Conservation (phyloP, 2,329 filamentous ascomycete genomes). For the Aspergillus neotritici region DNA sequence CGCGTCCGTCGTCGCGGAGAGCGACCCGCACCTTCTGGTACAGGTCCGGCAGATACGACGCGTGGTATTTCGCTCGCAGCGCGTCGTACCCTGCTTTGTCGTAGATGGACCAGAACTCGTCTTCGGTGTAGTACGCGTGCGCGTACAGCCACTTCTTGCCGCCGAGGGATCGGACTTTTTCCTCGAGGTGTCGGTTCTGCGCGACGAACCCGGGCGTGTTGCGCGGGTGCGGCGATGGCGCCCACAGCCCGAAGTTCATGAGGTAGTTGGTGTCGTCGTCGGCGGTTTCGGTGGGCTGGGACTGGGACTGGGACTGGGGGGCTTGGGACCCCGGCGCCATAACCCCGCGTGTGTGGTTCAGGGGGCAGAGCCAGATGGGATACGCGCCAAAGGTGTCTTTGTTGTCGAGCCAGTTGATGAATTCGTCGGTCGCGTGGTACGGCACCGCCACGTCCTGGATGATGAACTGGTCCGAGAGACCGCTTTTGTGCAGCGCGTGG, state of each 20-base stretch:
- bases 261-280: slow-evolving; percentile 28
- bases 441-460: slow-evolving; percentile 58
- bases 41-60: slow-evolving; percentile 18
- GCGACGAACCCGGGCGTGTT: slow-evolving; percentile 52
- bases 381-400: slow-evolving; percentile 44
- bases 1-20: slow-evolving; percentile 3
- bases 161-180: slow-evolving; percentile 60
- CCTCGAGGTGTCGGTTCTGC: slow-evolving; percentile 67
- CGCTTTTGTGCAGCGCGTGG: slow-evolving; percentile 53
- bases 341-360: slow-evolving; percentile 20
- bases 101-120: slow-evolving; percentile 43
- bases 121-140: slow-evolving; percentile 72
- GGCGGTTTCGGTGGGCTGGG: not conserved
- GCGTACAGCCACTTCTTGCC: slow-evolving; percentile 87
- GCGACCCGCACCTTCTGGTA: slow-evolving; percentile 20
- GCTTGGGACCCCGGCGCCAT: not conserved
- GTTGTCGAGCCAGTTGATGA: slow-evolving; percentile 43
- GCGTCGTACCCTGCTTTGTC: slow-evolving; percentile 34
- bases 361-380: slow-evolving; percentile 56
- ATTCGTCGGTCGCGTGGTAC: slow-evolving; percentile 43
- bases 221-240: slow-evolving; percentile 56
- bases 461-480: slow-evolving; percentile 48
- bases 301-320: not conserved
- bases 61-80: slow-evolving; percentile 36
- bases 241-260: slow-evolving; percentile 68